Evolutionary conservation across 2,329 filamentous ascomycete genomes (phyloP).

Genomic region (Trematosphaeria pertusa): DNA sequence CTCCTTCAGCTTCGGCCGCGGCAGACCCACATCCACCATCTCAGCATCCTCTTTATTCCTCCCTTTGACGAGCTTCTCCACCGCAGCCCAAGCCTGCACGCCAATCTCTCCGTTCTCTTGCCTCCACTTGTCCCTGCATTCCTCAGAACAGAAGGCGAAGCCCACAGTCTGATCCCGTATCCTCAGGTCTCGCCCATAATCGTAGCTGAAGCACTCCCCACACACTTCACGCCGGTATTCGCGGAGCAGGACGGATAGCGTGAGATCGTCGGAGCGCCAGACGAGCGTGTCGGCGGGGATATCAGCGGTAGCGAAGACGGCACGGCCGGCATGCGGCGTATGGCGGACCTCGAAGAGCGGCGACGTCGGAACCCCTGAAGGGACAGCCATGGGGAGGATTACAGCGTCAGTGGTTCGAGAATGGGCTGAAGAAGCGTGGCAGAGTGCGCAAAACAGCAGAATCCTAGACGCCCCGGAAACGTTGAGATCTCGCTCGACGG

Average conservation of each 20-base stretch:
- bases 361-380: constrained; percentile 33
- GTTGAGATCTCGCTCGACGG: no score
- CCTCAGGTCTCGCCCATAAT: constrained; percentile 50
- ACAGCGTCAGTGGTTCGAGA: no score
- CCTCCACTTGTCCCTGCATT: constrained; percentile 48
- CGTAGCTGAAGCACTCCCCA: constrained; percentile 55
- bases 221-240: constrained; percentile 59
- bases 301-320: constrained; percentile 49
- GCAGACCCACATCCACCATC: constrained; percentile 40
- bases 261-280: constrained; percentile 46
- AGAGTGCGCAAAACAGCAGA: no score
- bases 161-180: constrained; percentile 48
- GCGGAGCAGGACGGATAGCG: constrained; percentile 51
- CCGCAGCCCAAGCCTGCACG: constrained; percentile 41
- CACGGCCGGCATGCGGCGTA: constrained; percentile 54
- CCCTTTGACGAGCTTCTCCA: constrained; percentile 41
- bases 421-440: constrained; percentile 22
- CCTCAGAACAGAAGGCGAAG: constrained; percentile 52
- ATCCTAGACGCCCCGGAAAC: no score
- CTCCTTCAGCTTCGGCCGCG: constrained; percentile 35
- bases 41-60: constrained; percentile 41
- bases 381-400: constrained; percentile 15
- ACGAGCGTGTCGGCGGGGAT: constrained; percentile 47
- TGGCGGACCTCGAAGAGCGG: constrained; percentile 46
- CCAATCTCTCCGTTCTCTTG: constrained; percentile 34